Base-by-base conservation (phyloP, 306 rosid species). In the Malus sieversii region DNA sequence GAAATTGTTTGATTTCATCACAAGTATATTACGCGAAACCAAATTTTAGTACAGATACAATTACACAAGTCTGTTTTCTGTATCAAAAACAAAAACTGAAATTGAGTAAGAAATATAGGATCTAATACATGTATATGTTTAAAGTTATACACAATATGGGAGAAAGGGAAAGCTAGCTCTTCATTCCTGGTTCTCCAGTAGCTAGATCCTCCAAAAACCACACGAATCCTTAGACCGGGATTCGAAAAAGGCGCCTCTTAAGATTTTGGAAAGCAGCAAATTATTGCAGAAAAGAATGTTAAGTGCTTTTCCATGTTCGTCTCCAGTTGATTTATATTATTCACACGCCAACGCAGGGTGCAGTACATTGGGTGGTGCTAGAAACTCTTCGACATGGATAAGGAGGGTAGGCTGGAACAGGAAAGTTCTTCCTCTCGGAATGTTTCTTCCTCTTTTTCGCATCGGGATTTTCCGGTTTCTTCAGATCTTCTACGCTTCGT, bases 401-500 rank as follows among this genome's bases (percentile, higher is more conserved):
- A 1, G 87, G 67, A 72, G 90, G 71, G 80, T 59, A 67, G 27
- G 33, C 70, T 7, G 63, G 68, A 48, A 68, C 70, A 42, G 10
- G 72, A 35, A 75, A 25, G 32, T 84, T 84, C 51, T 86, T 84
- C 72, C 67, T 78, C 6, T 88, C 86, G 0, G 87, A 81, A 69
- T 82, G 72, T 35, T 88, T 90, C 87, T 88, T 90, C 87, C 94
- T 86, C 82, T 87, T 90, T 80, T 89, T 90, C 0, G 86, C 84
- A 70, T 87, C 91, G 5, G 68, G 73, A 60, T 85, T 83, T 70
- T 87, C 84, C 6, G 86, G 89, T 82, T 93, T 93, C 89, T 93
- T 87, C 77, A 93, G 83, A 77, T 90, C 94, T 74, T 93, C 92
- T 1, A 90, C 76, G 13, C 85, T 76, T 40, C 69, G 87, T 29